phyloP scores from a whole-genome alignment of 306 rosid genomes.

The Rosa rugosa region DNA sequence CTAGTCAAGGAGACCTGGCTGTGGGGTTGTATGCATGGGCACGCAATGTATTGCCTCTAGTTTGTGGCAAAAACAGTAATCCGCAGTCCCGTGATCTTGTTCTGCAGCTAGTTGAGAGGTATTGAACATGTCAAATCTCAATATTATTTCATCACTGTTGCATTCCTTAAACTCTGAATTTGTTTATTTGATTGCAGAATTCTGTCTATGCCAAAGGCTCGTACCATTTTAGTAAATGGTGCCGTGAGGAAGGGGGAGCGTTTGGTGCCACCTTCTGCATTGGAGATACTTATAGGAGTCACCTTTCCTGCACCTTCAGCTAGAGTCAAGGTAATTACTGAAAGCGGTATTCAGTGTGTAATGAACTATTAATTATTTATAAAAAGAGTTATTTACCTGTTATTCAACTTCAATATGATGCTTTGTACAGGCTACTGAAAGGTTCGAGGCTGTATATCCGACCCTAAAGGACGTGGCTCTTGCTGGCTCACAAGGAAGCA shows the following conservation, averaged over 20 bases:
- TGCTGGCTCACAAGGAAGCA: conserved; percentile 86
- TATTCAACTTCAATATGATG: conserved; percentile 15
- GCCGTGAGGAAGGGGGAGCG: conserved; percentile 95
- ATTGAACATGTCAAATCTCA: conserved; percentile 18
- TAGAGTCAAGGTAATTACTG: conserved; percentile 67
- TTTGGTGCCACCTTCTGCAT: conserved; percentile 72
- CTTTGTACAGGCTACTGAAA: conserved; percentile 79
- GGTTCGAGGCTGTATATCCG: conserved; percentile 85
- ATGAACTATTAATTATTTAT: neutral
- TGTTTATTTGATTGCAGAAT: conserved; percentile 51
- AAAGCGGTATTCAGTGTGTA: conserved; percentile 14
- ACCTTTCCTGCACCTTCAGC: conserved; percentile 73
- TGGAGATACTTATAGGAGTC: conserved; percentile 66
- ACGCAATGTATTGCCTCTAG: conserved; percentile 69
- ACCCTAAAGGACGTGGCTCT: conserved; percentile 80
- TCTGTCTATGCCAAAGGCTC: conserved; percentile 82
- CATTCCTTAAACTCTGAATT: conserved; percentile 1
- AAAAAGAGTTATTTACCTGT: conserved; percentile 6
- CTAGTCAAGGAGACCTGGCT: conserved; percentile 69
- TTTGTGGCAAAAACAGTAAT: conserved; percentile 64
- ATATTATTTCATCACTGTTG: neutral
- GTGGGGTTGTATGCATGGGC: conserved; percentile 92
- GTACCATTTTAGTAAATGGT: conserved; percentile 69
- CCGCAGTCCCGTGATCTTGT: conserved; percentile 87
- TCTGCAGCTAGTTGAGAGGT: conserved; percentile 90